Evolutionary conservation across 306 rosid genomes (phyloP).

Genomic region (Vigna hirtella): DNA sequence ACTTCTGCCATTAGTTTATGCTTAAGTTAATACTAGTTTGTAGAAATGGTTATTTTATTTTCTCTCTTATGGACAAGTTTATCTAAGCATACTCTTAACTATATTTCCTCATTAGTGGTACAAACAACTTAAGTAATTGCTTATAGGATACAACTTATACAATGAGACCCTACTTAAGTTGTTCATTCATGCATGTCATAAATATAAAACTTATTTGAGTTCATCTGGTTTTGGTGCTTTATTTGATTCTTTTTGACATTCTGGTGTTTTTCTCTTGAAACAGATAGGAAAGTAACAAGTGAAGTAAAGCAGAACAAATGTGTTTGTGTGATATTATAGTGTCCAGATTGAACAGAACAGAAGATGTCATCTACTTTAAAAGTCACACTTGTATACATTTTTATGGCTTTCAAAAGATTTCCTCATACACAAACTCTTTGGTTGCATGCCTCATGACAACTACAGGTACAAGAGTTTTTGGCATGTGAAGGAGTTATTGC

Average conservation of each 20-base stretch:
- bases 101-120: not conserved
- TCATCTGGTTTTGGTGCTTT: slow-evolving; percentile 23
- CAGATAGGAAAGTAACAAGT: slow-evolving; percentile 71
- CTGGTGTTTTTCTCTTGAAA: slow-evolving; percentile 8
- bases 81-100: too few relatives aligned
- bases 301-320: slow-evolving; percentile 68
- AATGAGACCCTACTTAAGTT: not conserved
- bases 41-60: too few relatives aligned
- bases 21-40: too few relatives aligned
- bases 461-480: slow-evolving; percentile 2
- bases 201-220: not conserved
- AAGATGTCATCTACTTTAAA: slow-evolving; percentile 10
- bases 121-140: not conserved
- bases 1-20: too few relatives aligned
- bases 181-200: not conserved
- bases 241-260: slow-evolving; percentile 35
- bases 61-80: not conserved
- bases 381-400: slow-evolving; percentile 28
- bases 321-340: slow-evolving; percentile 76
- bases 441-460: slow-evolving; percentile 11
- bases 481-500: slow-evolving; percentile 33
- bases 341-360: slow-evolving; percentile 21
- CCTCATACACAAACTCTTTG: slow-evolving; percentile 32
- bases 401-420: slow-evolving; percentile 28
- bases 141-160: not conserved